Percentiles rank a stretch among this genome's conserved stretches.
These are phyloP conservation scores for Begonia masoniana DNA, from an alignment of 306 rosid genomes.

Conservation along the genomic window DNA sequence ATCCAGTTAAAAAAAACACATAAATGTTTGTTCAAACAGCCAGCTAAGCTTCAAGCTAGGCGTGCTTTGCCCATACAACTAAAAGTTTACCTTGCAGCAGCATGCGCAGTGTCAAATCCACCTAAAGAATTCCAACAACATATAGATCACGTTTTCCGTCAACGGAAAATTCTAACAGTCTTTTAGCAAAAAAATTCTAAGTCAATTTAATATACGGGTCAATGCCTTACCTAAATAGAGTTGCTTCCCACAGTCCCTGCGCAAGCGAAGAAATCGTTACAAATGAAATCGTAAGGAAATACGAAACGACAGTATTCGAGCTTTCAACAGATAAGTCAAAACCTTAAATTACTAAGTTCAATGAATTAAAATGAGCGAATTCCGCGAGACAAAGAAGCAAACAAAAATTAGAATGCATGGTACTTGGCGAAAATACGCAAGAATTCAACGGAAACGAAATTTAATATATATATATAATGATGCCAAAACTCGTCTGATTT, in stretches of 20 bases:
- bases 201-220: slow-evolving; percentile 10
- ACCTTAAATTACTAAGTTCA: too few species aligned
- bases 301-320: too few species aligned
- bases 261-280: slow-evolving; percentile 5
- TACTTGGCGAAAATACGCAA: not conserved
- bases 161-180: not conserved
- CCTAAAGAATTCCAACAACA: slow-evolving; percentile 39
- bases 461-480: too few species aligned
- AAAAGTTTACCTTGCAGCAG: slow-evolving; percentile 76
- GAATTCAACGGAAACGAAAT: not conserved
- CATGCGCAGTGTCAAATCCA: slow-evolving; percentile 98
- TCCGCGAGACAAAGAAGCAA: slow-evolving; percentile 1
- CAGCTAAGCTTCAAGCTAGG: slow-evolving; percentile 2
- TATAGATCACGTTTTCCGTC: slow-evolving; percentile 14
- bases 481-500: not conserved
- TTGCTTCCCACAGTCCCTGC: slow-evolving; percentile 99
- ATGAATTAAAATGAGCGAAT: not conserved
- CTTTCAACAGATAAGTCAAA: too few species aligned
- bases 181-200: slow-evolving; percentile 8
- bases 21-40: not conserved
- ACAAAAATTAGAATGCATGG: not conserved
- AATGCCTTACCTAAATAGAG: slow-evolving; percentile 80
- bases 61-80: not conserved
- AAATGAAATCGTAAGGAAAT: too few species aligned
- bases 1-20: slow-evolving; percentile 16